phyloP scores from a whole-genome alignment of 108 stramenopile genomes.

The Discostella pseudostelligera region DNA sequence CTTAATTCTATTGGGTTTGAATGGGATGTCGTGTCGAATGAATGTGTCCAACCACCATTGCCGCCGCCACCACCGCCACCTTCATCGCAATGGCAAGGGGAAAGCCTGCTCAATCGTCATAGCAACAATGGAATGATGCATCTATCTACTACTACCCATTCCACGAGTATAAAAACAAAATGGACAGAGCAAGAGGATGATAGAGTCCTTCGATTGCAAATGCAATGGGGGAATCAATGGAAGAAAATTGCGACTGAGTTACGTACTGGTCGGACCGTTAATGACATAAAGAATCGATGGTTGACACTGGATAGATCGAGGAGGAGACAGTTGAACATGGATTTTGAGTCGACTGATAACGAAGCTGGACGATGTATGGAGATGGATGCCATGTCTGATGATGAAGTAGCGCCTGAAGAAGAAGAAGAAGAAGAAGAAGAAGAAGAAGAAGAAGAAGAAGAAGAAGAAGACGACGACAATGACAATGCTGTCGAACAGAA shows the following conservation, averaged over 20 bases:
- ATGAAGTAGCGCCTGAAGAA: neutral
- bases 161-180: no score
- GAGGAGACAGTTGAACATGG: no score
- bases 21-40: neutral
- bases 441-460: neutral
- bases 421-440: slow-evolving; percentile 1
- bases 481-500: neutral
- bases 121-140: no score
- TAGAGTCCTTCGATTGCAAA: neutral
- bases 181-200: slow-evolving; percentile 5
- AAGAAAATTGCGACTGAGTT: neutral
- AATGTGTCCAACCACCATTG: neutral
- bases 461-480: slow-evolving; percentile 1
- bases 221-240: neutral
- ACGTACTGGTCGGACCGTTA: neutral
- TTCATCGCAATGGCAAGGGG: neutral
- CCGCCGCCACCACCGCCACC: neutral
- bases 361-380: neutral
- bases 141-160: no score
- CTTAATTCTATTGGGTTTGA: slow-evolving; percentile 20
- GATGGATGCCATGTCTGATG: neutral
- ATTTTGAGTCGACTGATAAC: neutral
- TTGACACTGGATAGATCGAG: neutral
- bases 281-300: slow-evolving; percentile 3
- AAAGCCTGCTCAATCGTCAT: no score